Base-by-base conservation (phyloP, 495 filamentous ascomycete species). In the Penicillium robsamsonii region DNA sequence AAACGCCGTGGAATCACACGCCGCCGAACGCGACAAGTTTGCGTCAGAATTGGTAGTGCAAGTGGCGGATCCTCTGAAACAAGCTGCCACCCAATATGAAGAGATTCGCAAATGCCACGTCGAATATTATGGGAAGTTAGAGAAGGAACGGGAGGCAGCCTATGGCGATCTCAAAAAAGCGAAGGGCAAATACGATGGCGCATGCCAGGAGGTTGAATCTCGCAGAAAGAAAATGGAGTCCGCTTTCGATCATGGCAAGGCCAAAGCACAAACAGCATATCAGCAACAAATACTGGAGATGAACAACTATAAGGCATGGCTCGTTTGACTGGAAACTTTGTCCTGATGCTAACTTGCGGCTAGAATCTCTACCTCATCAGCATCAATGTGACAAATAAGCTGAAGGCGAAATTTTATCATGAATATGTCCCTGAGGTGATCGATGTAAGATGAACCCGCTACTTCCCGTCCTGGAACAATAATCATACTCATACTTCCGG, bases 341-440 rank as follows among this genome's bases (percentile, higher is more conserved):
- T 41, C 10, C 9, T 17, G 3, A n/a, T 29, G 17, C 15, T 50
- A 38, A n/a, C 18, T 61, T 29, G 25, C 35, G 12, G 20, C 15
- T 60, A 90, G 88, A 99, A 97, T 65, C 91, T 90, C 2, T 99
- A 99, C 64, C 76, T 99, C 37, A 93, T 99, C 59, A 82, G 83
- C 52, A 95, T 99, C 76, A 94, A 93, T 66, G 89, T 96, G 42
- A 92, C 93, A 37, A 99, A 99, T 73, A 92, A 90, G 70, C 85
- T 96, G 64, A 97, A 97, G 75, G 90, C 96, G 69, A 91, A 85
- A 67, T 97, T 97, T 74, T 99, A 92, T 63, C 85, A 97, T 68
- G 92, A 97, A 78, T 97, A 97, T 69, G 81, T 99, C 20, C 94
- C 94, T 4, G 93, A 97, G 56, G 68, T 99, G 31, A 76, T 99